Evolutionary conservation across 306 rosid genomes (phyloP), one percentile per base, ranked within the genome.

Genomic region (Quercus engelmannii): DNA sequence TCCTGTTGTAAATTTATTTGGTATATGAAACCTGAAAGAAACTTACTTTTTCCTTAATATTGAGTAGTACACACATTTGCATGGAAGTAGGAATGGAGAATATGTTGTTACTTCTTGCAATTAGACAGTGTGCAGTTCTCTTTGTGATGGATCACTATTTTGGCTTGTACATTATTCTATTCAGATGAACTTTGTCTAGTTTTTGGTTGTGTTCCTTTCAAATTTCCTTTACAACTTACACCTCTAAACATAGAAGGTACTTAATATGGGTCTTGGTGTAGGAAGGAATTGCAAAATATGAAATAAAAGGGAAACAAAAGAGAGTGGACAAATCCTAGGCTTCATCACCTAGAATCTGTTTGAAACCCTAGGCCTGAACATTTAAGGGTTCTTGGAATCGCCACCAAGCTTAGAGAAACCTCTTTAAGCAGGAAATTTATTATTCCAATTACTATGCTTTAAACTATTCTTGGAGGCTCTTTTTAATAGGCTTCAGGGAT

Each of bases 1-100:
- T 59, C 46, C 46, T 69, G 55, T 58, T 73, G 35, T 73, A 73
- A 6, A 21, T 65, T 76, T 46, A 19, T 63, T 25, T 74, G 31
- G 4, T 57, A 23, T 68, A 73, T 43, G 75, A 69, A n/a, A 46
- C 20, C 17, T 28, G 46, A 4, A 33, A 13, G 55, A 13, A 17
- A 13, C 46, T 28, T 26, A 10, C 20, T 31, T n/a, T 35, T 74
- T 11, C 70, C 43, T 28, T 64, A 17, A 30, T 11, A 23, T 49
- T 49, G 54, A 12, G 23, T 41, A 41, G 1, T 11, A 52, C 18
- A 13, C 71, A 3, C 17, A 67, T 17, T 13, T 72, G 12, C 33
- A 62, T 81, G 74, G 33, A 43, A 63, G 9, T 64, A 35, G 69
- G 68, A 52, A 61, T 71, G 46, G 11, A 74, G 69, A 80, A 46